A percentile compares a stretch with the other conserved stretches of the same genome.
Evolutionary conservation across 441 rosid species (phyloP).

Genomic region (Croton setiger): DNA sequence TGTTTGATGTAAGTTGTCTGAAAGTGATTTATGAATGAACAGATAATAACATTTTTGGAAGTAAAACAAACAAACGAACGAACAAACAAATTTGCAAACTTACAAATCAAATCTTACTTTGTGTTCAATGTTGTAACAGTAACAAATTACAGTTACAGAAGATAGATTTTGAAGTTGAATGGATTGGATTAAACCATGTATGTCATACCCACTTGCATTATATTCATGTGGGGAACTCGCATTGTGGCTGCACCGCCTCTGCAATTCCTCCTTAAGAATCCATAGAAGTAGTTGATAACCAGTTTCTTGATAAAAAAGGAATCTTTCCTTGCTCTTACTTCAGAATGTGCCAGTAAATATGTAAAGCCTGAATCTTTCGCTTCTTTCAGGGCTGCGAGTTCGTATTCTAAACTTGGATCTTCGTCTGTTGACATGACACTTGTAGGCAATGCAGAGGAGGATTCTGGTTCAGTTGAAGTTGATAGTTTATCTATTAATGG

Average conservation of each 20-base stretch:
- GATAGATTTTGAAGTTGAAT: background rate
- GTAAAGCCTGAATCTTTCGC: conserved; percentile 85
- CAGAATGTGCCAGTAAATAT: conserved; percentile 71
- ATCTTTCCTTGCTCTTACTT: conserved; percentile 80
- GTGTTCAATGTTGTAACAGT: background rate
- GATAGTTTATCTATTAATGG: conserved; percentile 50
- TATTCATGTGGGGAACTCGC: conserved; percentile 88
- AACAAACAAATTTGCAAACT: too few species aligned
- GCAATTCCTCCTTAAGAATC: conserved; percentile 82
- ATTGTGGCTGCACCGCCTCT: conserved; percentile 77
- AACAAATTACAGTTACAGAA: background rate
- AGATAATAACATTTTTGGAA: too few species aligned
- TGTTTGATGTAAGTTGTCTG: too few species aligned
- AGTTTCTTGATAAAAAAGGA: conserved; percentile 83
- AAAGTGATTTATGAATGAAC: too few species aligned
- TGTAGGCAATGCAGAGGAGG: conserved; percentile 41
- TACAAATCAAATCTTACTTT: background rate
- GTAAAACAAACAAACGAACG: too few species aligned
- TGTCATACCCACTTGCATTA: conserved; percentile 83
- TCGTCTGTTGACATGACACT: conserved; percentile 49
- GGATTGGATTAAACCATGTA: conserved; percentile 61
- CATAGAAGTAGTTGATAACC: conserved; percentile 81
- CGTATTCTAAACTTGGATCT: conserved; percentile 52
- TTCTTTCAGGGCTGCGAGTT: conserved; percentile 56
- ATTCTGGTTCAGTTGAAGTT: conserved; percentile 32